Evolutionary conservation across 257 asterid species (phyloP).

Genomic region (Leonotis leonurus): DNA sequence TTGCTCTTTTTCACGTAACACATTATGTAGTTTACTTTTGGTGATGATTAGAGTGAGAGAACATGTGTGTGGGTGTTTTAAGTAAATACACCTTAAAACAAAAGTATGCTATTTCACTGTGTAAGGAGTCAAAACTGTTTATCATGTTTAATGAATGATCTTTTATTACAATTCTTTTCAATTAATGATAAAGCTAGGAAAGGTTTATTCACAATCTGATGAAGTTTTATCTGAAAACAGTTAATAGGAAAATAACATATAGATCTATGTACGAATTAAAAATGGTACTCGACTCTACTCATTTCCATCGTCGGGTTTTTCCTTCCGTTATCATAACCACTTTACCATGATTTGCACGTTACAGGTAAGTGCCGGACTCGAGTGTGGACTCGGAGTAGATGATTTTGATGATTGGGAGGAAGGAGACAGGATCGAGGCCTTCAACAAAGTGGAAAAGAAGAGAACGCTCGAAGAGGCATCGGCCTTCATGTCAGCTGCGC

Average conservation of each 20-base stretch:
- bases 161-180: too few relatives aligned
- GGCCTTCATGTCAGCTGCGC: conserved; percentile 83
- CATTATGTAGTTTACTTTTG: too few relatives aligned
- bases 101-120: too few relatives aligned
- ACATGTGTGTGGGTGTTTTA: too few relatives aligned
- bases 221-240: not conserved
- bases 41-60: too few relatives aligned
- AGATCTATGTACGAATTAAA: not conserved
- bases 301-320: not conserved
- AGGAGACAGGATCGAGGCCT: conserved; percentile 78
- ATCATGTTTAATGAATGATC: not conserved
- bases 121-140: not conserved
- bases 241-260: not conserved
- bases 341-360: conserved; percentile 13
- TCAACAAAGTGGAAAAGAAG: conserved; percentile 68
- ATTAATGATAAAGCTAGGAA: too few relatives aligned
- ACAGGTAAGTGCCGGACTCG: conserved; percentile 92
- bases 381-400: conserved; percentile 82
- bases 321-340: not conserved
- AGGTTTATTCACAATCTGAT: too few relatives aligned
- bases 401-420: conserved; percentile 73
- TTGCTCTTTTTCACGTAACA: too few relatives aligned
- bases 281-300: too few relatives aligned
- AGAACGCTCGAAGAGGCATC: conserved; percentile 99
- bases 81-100: too few relatives aligned